Evolutionary conservation across 192 early-diverging fungal species (phyloP), one percentile per base, ranked within the genome.

Genomic region (Coemansia aciculifera): DNA sequence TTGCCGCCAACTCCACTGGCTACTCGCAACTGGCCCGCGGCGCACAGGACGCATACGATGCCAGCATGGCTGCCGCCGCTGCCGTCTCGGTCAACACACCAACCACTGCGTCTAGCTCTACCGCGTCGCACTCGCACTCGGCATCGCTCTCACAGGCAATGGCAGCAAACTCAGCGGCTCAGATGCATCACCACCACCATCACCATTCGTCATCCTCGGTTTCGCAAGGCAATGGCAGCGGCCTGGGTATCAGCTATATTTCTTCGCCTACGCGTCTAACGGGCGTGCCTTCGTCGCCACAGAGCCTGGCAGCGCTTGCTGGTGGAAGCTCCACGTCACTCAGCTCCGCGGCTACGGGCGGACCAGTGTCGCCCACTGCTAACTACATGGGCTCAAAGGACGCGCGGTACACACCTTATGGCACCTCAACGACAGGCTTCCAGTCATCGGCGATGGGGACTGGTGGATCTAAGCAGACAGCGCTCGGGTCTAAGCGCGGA

Each of bases 111-210:
- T 43, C 73, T 15, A 66, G 63, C 29, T 60, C 77, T 31, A 42
- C 77, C 1, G 72, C 36, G 37, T 72, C 80, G 69, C 80, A 83
- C 59, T 72, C 80, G 66, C 75, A 82, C 66, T 71, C 79, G 57
- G 75, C 80, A 40, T 83, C 80, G 59, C 59, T 83, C 44, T 77
- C 80, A 51, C 80, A 83, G 66, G 72, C 73, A 42, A 77, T 83
- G 71, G 68, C 62, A 8, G 63, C 39, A 46, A 72, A 69, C 57
- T 61, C 72, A 31, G 34, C 74, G 27, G 60, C 64, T 15, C 71
- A 67, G 46, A 52, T 63, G 52, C 79, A 82, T 52, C 78, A 69
- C 31, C 68, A 68, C 13, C 67, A 69, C 31, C 68, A 68, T 17
- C 67, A 68, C 42, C 64, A 66, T 15, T 66, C 64, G n/a, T 51